Evolutionary conservation across 177 flowering plant species (phyloP).

Genomic region (Vitis hybrid): DNA sequence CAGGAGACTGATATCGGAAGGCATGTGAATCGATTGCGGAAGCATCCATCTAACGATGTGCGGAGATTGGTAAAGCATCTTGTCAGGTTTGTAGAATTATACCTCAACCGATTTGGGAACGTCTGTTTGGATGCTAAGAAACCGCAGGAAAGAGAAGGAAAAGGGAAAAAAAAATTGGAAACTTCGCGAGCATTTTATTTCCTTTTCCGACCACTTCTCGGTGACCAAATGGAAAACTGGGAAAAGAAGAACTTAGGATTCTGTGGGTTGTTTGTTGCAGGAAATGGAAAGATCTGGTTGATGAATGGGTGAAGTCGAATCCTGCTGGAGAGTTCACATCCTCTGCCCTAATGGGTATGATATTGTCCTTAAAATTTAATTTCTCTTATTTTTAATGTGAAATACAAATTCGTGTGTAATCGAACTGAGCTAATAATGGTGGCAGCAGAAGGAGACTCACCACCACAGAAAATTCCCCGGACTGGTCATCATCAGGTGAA

Average conservation of each 20-base stretch:
- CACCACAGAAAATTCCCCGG: slow-evolving; percentile 57
- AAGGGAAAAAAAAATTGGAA: too few relatives aligned
- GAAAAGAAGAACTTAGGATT: slow-evolving; percentile 1
- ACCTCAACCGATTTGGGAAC: background rate
- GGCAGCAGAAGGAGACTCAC: slow-evolving; percentile 80
- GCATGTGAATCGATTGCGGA: slow-evolving; percentile 80
- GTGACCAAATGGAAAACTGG: background rate
- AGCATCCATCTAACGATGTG: slow-evolving; percentile 76
- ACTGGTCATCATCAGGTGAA: slow-evolving; percentile 81
- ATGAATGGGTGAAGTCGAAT: slow-evolving; percentile 81
- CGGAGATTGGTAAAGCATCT: slow-evolving; percentile 80
- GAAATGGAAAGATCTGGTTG: slow-evolving; percentile 93
- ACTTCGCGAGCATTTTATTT: too few relatives aligned
- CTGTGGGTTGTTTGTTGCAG: slow-evolving; percentile 37
- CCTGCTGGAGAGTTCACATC: slow-evolving; percentile 44
- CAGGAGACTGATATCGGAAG: slow-evolving; percentile 97
- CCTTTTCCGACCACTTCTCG: too few relatives aligned
- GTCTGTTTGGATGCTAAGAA: background rate
- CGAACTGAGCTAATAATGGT: slow-evolving; percentile 17
- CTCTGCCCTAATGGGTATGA: slow-evolving; percentile 41
- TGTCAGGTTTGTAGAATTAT: slow-evolving; percentile 60
- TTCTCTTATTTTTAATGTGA: background rate
- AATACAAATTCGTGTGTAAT: background rate
- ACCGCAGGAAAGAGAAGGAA: background rate
- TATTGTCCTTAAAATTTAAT: background rate